phyloP scores from a whole-genome alignment of 2,329 filamentous ascomycete genomes.

The Fusarium coicis region DNA sequence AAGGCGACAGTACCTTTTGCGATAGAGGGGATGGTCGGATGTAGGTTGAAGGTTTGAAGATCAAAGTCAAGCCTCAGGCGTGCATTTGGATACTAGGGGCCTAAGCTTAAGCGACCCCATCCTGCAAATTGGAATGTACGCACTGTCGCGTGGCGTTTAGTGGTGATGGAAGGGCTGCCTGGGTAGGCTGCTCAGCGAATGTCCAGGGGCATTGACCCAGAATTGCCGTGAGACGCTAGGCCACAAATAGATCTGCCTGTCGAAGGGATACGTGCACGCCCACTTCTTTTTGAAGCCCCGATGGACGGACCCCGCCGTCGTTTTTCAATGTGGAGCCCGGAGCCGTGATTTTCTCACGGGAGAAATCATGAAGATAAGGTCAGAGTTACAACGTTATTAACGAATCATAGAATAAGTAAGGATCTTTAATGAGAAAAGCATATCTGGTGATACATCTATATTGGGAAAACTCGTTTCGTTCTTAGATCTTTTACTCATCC shows the following conservation, averaged over 20 bases:
- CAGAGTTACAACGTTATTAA: background rate
- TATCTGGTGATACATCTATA: background rate
- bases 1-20: conserved; percentile 27
- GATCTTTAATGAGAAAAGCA: background rate
- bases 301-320: conserved; percentile 17
- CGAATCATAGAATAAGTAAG: background rate
- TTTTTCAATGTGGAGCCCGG: conserved; percentile 35
- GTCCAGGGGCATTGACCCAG: conserved; percentile 8
- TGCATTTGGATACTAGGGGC: conserved; percentile 14
- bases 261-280: conserved; percentile 34
- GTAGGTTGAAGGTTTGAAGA: conserved; percentile 31
- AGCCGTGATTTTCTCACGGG: conserved; percentile 26
- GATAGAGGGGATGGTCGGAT: conserved; percentile 21
- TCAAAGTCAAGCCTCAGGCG: conserved; percentile 25
- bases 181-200: background rate
- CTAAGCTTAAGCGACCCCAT: conserved; percentile 20
- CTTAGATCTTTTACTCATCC: background rate
- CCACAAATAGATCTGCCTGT: conserved; percentile 11
- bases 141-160: conserved; percentile 37
- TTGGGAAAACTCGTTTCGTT: background rate
- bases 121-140: conserved; percentile 37
- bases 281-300: conserved; percentile 8
- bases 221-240: conserved; percentile 37
- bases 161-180: background rate
- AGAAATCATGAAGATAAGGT: conserved; percentile 30